Evolutionary conservation across 192 early-diverging fungal genomes (phyloP), one percentile per base, ranked within the genome.

Genomic region (Coemansia sp.): DNA sequence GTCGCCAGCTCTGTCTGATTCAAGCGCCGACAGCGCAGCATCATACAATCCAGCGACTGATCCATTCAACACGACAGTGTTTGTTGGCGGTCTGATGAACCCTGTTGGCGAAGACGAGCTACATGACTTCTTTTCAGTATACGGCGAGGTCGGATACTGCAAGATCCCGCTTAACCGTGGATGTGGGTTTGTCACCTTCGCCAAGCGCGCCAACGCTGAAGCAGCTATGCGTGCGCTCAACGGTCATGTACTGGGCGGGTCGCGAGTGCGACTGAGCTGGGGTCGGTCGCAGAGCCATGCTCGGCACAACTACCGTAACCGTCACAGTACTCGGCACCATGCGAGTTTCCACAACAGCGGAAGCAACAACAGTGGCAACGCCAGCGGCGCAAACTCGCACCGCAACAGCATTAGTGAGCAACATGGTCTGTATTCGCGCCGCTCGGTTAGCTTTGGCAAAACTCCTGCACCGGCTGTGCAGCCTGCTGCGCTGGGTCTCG

Each of bases 131-230:
- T 98, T 98, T 76, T 76, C 86, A 12, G 84, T 85, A 32, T 96
- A 93, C 85, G 97, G 97, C 32, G 93, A 93, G 35, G 95, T 98
- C 51, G 85, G 85, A 0, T 92, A 96, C 79, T 90, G 93, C 65
- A 96, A 96, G 74, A 96, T 98, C 59, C 95, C 97, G 37, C 86
- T 89, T 14, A 93, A 93, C 54, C 95, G 94, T 66, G 91, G 93
- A 11, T 98, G 97, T 72, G 97, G 94, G 8, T 98, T 98, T 84
- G 94, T 98, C 29, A 91, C 93, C 55, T 98, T 87, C 74, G 86
- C 86, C 25, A 87, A 92, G 63, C 84, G 92, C 15, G 83, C 87
- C 37, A 84, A 86, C 67, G 97, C 97, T 24, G 95, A 95, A 70
- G 84, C 87, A 65, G 95, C 97, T 11, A 94, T 98, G 67, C 83